These are phyloP conservation scores for Byssochlamys sp. DNA, from an alignment of 2,329 filamentous ascomycete species.

Conservation along the genomic window DNA sequence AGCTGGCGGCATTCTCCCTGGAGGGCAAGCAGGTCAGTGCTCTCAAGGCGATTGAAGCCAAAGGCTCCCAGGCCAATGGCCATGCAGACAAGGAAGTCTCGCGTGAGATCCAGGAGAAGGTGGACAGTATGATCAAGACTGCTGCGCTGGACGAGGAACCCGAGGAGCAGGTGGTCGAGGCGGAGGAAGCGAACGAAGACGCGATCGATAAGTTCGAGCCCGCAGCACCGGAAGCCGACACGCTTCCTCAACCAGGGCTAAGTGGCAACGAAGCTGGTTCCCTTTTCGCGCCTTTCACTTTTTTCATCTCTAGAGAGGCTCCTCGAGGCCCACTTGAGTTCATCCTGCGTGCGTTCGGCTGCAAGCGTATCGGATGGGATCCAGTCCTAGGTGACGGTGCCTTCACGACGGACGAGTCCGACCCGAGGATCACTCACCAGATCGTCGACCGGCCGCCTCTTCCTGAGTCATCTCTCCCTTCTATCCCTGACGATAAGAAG, in stretches of 20 bases:
- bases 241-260: conserved; percentile 67
- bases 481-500: conserved; percentile 34
- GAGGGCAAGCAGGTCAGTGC: conserved; percentile 58
- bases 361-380: conserved; percentile 93
- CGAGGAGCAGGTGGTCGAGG: conserved; percentile 36
- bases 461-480: conserved; percentile 44
- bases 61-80: conserved; percentile 34
- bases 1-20: conserved; percentile 81
- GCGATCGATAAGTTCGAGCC: conserved; percentile 87
- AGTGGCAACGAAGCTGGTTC: conserved; percentile 57
- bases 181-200: conserved; percentile 44
- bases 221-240: conserved; percentile 71
- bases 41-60: conserved; percentile 42
- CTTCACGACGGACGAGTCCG: conserved; percentile 79
- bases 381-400: conserved; percentile 79
- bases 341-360: conserved; percentile 84
- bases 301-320: conserved; percentile 89
- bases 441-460: conserved; percentile 82
- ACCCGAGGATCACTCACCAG: conserved; percentile 88
- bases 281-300: conserved; percentile 80
- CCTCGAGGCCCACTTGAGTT: conserved; percentile 86
- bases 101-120: conserved; percentile 58
- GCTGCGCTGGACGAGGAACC: conserved; percentile 31
- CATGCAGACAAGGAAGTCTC: conserved; percentile 50
- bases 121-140: conserved; percentile 46